A percentile compares a stretch with the other conserved stretches of the same genome.
Evolutionary conservation across 225 moss, liverwort and hornwort species (phyloP).

Genomic region (Polytrichum commune): DNA sequence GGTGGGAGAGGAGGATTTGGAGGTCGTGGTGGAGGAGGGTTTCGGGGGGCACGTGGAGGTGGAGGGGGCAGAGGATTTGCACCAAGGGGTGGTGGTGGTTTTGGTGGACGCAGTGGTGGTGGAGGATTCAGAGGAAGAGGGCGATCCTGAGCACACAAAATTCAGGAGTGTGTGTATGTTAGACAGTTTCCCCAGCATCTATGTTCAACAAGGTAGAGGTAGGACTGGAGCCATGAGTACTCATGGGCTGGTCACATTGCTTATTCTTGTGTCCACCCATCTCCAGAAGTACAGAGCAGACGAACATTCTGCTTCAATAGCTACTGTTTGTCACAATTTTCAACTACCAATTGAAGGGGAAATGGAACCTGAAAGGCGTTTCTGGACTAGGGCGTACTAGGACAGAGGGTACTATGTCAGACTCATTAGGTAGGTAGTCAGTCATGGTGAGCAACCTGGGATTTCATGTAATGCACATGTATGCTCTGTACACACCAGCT

Average conservation of each 20-base stretch:
- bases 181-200: constrained; percentile 12
- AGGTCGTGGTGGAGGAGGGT: constrained; percentile 63
- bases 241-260: background rate
- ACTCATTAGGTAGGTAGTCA: too few relatives aligned
- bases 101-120: constrained; percentile 63
- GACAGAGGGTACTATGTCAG: too few relatives aligned
- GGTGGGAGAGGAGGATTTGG: constrained; percentile 59
- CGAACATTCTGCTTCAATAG: background rate
- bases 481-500: background rate
- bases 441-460: background rate
- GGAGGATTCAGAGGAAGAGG: constrained; percentile 81
- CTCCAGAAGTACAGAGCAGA: background rate
- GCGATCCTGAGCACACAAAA: constrained; percentile 31
- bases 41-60: constrained; percentile 68
- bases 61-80: constrained; percentile 71
- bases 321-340: background rate
- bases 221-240: constrained; percentile 1
- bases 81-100: constrained; percentile 52
- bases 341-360: too few relatives aligned
- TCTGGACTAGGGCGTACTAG: too few relatives aligned
- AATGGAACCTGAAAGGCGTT: too few relatives aligned
- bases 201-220: constrained; percentile 5
- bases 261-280: background rate
- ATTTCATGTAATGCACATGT: background rate
- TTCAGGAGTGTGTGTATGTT: background rate